Conservation (phyloP, 352 stramenopile species). For the Phytophthora crassamura region DNA sequence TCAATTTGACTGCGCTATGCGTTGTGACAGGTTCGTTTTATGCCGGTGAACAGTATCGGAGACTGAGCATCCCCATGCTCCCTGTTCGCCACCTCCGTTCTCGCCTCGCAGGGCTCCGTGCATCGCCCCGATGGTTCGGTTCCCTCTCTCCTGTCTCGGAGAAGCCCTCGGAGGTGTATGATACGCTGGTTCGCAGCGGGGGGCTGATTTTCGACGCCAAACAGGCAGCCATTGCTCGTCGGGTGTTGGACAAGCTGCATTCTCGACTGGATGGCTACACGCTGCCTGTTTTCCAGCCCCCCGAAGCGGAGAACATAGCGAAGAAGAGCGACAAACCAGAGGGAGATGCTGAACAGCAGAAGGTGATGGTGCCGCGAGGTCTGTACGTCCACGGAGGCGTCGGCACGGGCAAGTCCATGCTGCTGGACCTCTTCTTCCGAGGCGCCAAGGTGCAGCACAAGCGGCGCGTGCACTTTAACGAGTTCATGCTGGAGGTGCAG, state of each 20-base stretch:
- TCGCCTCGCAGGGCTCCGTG: conserved; percentile 7
- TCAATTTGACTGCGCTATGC: too few species aligned
- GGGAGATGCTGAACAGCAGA: not conserved
- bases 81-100: conserved; percentile 16
- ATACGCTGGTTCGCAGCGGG: conserved; percentile 30
- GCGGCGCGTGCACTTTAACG: conserved; percentile 96
- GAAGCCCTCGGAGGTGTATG: conserved; percentile 48
- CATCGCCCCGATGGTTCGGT: conserved; percentile 13
- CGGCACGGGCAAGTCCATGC: conserved; percentile 96
- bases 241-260: conserved; percentile 72
- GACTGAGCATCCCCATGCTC: conserved; percentile 13
- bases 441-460: conserved; percentile 69
- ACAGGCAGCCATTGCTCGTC: conserved; percentile 39
- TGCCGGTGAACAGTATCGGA: too few species aligned
- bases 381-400: conserved; percentile 96
- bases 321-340: not conserved
- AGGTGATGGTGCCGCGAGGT: conserved; percentile 77
- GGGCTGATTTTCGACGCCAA: conserved; percentile 40
- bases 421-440: conserved; percentile 96
- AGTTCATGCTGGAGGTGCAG: conserved; percentile 98
- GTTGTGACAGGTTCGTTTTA: too few species aligned
- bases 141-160: conserved; percentile 2
- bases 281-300: conserved; percentile 44
- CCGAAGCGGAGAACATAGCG: not conserved
- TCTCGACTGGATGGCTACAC: conserved; percentile 55